Evolutionary conservation across 768 basidiomycete genomes (phyloP), one percentile per base, ranked within the genome.

Genomic region (Lactarius trivialis): DNA sequence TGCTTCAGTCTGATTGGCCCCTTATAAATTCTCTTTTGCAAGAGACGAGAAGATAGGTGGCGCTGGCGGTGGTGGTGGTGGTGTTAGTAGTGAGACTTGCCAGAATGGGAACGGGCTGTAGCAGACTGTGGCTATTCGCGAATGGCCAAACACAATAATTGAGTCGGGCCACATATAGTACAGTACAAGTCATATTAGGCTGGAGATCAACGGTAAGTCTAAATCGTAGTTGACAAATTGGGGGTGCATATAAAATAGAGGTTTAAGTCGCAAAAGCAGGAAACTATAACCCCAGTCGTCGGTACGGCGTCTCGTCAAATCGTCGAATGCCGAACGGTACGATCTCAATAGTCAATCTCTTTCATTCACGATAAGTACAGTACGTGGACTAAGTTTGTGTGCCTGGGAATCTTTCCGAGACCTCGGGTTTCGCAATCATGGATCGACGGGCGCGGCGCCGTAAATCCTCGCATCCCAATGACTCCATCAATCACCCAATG

Each of bases 341-440:
- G 60, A 60, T 55, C 48, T 52, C 33, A 48, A 55, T 55, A 55
- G 58, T 50, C 62, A 59, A 63, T 63, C 62, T 59, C 48, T 39
- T 28, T n/a, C 26, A 19, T 39, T 15, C 15, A 39, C 15, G 37
- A 17, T 34, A 30, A 30, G 30, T 30, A 11, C 32, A 30, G 30
- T 30, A 11, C 32, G 32, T 41, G 33, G 33, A 32, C 55, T 39
- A 8, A 33, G 15, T 34, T 51, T 37, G 21, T 30, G 49, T 56
- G 51, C 32, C 32, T 54, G 60, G 55, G n/a, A 53, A 37, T 24
- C 24, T 30, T n/a, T 37, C 62, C 62, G 49, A 26, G 12, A 43
- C 62, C 53, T 50, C 52, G 62, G 61, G 17, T 39, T 58, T 49
- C 3, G 28, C n/a, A 32, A 5, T 48, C 33, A 26, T 26, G 43